phyloP scores from a whole-genome alignment of 1,284 basidiomycete genomes.

The Boletus mariae region DNA sequence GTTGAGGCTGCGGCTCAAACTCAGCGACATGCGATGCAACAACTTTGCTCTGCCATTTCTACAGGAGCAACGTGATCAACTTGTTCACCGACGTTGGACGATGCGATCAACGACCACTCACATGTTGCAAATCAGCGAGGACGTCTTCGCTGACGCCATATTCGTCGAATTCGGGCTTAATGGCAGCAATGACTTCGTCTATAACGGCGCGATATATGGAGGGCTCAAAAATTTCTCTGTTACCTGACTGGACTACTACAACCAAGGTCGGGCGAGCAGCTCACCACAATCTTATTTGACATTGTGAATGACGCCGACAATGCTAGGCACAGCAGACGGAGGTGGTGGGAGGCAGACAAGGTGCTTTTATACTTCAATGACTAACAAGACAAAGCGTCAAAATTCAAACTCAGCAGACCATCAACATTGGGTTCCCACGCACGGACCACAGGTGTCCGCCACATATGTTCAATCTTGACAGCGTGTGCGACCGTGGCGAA shows the following conservation, averaged over 20 bases:
- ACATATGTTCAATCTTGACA: no score
- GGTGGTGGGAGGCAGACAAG: slow-evolving; percentile 35
- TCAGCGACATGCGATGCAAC: slow-evolving; percentile 91
- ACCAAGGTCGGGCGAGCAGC: slow-evolving; percentile 62
- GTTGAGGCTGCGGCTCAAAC: slow-evolving; percentile 64
- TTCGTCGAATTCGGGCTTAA: slow-evolving; percentile 95
- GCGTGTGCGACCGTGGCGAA: no score
- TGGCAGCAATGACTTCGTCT: slow-evolving; percentile 89
- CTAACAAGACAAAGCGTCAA: slow-evolving; percentile 36
- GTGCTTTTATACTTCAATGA: slow-evolving; percentile 50
- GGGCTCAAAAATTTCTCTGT: slow-evolving; percentile 72
- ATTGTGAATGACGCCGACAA: slow-evolving; percentile 42
- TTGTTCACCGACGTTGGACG: slow-evolving; percentile 5
- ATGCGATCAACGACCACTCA: slow-evolving; percentile 43
- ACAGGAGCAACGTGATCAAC: slow-evolving; percentile 16
- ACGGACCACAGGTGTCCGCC: slow-evolving; percentile 32
- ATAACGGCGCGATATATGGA: slow-evolving; percentile 90
- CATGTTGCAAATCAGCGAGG: slow-evolving; percentile 81
- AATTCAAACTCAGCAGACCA: slow-evolving; percentile 41
- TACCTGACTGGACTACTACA: slow-evolving; percentile 56
- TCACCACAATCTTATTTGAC: slow-evolving; percentile 92
- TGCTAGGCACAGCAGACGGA: slow-evolving; percentile 35
- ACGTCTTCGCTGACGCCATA: slow-evolving; percentile 94
- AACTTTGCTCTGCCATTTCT: slow-evolving; percentile 96
- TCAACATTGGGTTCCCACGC: slow-evolving; percentile 41